Percentiles rank a stretch among this genome's conserved stretches.
These are phyloP conservation scores for Dovyalis caffra DNA, from an alignment of 345 rosid genomes.

Conservation along the genomic window DNA sequence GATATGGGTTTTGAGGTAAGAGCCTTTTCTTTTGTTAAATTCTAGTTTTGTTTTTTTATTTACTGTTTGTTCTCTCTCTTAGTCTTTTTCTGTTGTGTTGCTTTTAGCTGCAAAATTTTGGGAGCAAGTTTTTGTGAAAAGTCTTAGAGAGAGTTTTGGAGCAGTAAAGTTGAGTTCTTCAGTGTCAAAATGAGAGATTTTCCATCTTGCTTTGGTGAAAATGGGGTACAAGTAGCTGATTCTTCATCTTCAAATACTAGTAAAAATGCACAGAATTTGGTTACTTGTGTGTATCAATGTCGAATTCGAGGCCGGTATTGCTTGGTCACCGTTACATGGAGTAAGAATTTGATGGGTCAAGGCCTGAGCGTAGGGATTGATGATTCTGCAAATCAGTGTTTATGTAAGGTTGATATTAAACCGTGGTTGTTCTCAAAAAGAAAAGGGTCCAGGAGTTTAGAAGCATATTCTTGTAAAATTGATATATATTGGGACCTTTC, in stretches of 20 bases:
- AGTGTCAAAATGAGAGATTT: conserved; percentile 74
- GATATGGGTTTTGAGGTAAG: conserved; percentile 37
- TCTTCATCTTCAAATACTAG: conserved; percentile 63
- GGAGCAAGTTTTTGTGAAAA: conserved; percentile 35
- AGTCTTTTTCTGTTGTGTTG: conserved; percentile 10
- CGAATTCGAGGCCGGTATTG: conserved; percentile 62
- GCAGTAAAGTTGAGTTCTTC: conserved; percentile 19
- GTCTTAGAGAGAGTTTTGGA: conserved; percentile 20
- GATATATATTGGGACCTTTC: conserved; percentile 88
- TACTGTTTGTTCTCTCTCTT: conserved; percentile 5
- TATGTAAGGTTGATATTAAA: conserved; percentile 90
- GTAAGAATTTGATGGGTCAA: conserved; percentile 92
- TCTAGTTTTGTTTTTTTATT: neutral
- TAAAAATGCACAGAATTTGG: conserved; percentile 70
- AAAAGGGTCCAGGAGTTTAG: conserved; percentile 84
- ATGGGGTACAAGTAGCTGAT: conserved; percentile 82
- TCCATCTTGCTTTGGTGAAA: conserved; percentile 94
- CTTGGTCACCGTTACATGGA: conserved; percentile 78
- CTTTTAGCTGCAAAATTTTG: conserved; percentile 35
- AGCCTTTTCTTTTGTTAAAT: conserved; percentile 6
- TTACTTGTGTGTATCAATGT: conserved; percentile 70
- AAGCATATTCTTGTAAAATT: conserved; percentile 62
- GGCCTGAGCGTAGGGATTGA: conserved; percentile 69
- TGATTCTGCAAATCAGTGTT: conserved; percentile 68
- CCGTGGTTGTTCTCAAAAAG: conserved; percentile 92